Evolutionary conservation across 176 grass and related monocot genomes (phyloP).

Genomic region (Metroxylon sagu): DNA sequence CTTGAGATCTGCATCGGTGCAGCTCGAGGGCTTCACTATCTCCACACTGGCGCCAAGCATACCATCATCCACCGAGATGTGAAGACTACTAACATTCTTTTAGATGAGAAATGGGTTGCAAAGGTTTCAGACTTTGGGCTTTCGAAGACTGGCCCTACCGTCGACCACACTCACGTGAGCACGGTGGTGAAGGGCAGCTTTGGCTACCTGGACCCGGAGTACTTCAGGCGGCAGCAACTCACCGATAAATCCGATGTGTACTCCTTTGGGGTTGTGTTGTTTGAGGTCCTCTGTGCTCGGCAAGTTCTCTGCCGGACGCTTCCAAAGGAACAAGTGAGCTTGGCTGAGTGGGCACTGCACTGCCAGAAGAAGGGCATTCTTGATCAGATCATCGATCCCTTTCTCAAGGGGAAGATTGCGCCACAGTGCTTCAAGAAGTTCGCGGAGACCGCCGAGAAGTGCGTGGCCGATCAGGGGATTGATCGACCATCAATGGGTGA

Average conservation of each 20-base stretch:
- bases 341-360: constrained; percentile 62
- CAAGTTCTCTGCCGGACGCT: constrained; percentile 26
- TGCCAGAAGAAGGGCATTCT: constrained; percentile 56
- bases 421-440: constrained; percentile 54
- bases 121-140: constrained; percentile 72
- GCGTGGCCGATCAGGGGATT: constrained; percentile 40
- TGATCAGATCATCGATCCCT: constrained; percentile 49
- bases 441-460: constrained; percentile 48
- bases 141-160: constrained; percentile 34
- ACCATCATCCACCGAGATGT: constrained; percentile 73
- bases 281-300: constrained; percentile 56
- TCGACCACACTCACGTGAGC: constrained; percentile 59
- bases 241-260: constrained; percentile 76
- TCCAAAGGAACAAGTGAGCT: constrained; percentile 56
- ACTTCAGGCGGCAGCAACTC: constrained; percentile 52
- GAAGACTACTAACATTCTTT: constrained; percentile 61
- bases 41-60: constrained; percentile 55
- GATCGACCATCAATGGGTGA: constrained; percentile 56
- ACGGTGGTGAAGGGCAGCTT: constrained; percentile 73
- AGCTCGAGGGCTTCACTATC: constrained; percentile 50
- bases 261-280: constrained; percentile 71
- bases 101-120: constrained; percentile 65
- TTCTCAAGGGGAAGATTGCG: constrained; percentile 41
- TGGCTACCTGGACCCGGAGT: constrained; percentile 70
- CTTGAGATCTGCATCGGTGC: constrained; percentile 71